Conservation (phyloP, 2,329 filamentous ascomycete species). For the Diaporthe helianthi region DNA sequence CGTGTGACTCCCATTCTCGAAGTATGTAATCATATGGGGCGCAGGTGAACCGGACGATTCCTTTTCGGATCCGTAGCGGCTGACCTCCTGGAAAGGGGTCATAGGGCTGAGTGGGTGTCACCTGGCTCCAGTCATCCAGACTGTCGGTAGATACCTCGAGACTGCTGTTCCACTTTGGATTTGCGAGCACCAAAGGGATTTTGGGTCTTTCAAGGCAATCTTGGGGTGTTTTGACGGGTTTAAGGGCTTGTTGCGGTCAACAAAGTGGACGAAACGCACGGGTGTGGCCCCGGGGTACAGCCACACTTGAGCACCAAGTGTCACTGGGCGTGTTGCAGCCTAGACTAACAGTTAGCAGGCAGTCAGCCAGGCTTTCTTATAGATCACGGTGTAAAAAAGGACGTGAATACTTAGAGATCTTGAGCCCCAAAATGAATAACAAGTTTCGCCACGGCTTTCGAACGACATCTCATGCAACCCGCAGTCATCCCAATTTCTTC, state of each 20-base stretch:
- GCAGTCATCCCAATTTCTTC: not conserved
- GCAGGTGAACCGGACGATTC: not conserved
- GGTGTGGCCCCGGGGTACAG: not conserved
- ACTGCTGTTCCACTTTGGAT: conserved; percentile 2
- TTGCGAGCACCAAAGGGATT: not conserved
- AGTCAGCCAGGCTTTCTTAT: not conserved
- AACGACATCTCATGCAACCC: no score
- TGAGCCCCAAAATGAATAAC: not conserved
- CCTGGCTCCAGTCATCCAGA: not conserved
- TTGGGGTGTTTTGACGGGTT: not conserved
- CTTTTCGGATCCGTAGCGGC: not conserved
- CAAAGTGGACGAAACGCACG: not conserved
- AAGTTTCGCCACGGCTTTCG: not conserved
- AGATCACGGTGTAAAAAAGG: not conserved
- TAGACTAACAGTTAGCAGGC: not conserved
- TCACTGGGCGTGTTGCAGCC: no score
- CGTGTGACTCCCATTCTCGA: not conserved
- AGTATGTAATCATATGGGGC: not conserved
- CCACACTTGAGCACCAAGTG: not conserved
- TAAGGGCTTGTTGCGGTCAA: not conserved
- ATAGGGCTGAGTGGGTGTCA: conserved; percentile 1
- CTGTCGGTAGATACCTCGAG: not conserved
- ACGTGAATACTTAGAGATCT: not conserved
- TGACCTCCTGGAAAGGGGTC: not conserved
- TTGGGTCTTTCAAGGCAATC: not conserved